Evolutionary conservation across 331 rosid species (phyloP).

Genomic region (Pyracantha coccinea): DNA sequence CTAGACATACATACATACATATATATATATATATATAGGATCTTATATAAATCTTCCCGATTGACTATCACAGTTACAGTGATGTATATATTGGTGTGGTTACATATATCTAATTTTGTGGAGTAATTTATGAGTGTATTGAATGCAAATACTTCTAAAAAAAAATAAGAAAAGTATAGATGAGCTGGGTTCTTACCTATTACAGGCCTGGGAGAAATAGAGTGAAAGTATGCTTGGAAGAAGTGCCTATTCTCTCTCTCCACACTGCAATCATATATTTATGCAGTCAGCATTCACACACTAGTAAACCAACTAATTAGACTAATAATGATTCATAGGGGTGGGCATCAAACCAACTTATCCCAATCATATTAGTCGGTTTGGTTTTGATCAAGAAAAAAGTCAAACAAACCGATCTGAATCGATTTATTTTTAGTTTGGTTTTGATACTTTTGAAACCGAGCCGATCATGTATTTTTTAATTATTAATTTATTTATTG

Average conservation of each 20-base stretch:
- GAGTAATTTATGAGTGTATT: not conserved
- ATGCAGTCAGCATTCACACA: not conserved
- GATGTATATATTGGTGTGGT: not conserved
- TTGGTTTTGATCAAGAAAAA: too few species aligned
- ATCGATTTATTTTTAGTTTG: too few species aligned
- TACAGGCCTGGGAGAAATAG: constrained; percentile 33
- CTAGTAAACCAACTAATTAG: not conserved
- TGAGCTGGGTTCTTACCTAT: constrained; percentile 18
- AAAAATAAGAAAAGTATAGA: not conserved
- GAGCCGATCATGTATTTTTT: too few species aligned
- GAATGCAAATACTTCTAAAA: not conserved
- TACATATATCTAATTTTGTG: not conserved
- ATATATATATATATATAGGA: too few species aligned
- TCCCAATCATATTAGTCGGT: too few species aligned
- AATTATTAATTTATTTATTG: too few species aligned
- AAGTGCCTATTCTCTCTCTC: constrained; percentile 85
- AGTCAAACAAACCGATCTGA: too few species aligned
- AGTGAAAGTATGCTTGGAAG: constrained; percentile 61
- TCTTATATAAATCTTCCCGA: too few species aligned
- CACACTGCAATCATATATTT: constrained; percentile 43
- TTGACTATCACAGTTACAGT: too few species aligned
- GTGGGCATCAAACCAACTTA: too few species aligned
- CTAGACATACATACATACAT: too few species aligned
- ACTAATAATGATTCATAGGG: not conserved
- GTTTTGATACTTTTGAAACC: too few species aligned